phyloP scores from a whole-genome alignment of 805 yeast genomes.

The Candida easanensis region DNA sequence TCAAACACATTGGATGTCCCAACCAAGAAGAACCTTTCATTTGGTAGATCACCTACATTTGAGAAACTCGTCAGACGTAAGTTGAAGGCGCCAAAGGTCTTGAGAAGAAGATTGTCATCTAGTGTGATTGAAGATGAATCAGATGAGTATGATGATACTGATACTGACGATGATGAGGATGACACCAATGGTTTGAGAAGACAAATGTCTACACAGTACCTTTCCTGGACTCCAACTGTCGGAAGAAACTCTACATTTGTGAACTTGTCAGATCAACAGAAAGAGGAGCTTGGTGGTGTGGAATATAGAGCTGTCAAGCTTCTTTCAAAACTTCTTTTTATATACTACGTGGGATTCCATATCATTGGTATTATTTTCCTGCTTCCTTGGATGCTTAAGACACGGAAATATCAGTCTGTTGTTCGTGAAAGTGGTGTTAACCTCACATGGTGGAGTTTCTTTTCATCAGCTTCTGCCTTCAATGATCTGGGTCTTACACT shows the following conservation, averaged over 20 bases:
- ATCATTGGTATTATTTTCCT: slow-evolving; percentile 49
- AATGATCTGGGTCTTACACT: slow-evolving; percentile 84
- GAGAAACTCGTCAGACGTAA: slow-evolving; percentile 38
- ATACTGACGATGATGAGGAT: slow-evolving; percentile 31
- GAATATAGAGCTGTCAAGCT: slow-evolving; percentile 89
- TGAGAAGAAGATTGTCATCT: slow-evolving; percentile 28
- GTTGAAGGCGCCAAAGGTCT: slow-evolving; percentile 29
- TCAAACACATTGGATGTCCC: slow-evolving; percentile 47
- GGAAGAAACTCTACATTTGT: slow-evolving; percentile 94
- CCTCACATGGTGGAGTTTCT: slow-evolving; percentile 93
- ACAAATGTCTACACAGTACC: slow-evolving; percentile 56
- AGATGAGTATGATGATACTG: slow-evolving; percentile 7
- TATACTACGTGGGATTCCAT: slow-evolving; percentile 78
- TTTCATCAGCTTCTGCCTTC: slow-evolving; percentile 75
- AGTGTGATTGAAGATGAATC: slow-evolving; percentile 24
- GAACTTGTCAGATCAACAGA: slow-evolving; percentile 75
- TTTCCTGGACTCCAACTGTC: slow-evolving; percentile 88
- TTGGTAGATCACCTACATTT: slow-evolving; percentile 45
- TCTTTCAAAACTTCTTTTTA: slow-evolving; percentile 58
- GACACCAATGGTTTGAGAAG: slow-evolving; percentile 29
- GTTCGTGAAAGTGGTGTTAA: slow-evolving; percentile 57
- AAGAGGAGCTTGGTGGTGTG: slow-evolving; percentile 95
- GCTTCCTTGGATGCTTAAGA: slow-evolving; percentile 57
- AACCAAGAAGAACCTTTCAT: slow-evolving; percentile 19
- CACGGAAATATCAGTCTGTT: slow-evolving; percentile 38